phyloP scores from a whole-genome alignment of 1,284 basidiomycete species.

The Ceratobasidium sp. region DNA sequence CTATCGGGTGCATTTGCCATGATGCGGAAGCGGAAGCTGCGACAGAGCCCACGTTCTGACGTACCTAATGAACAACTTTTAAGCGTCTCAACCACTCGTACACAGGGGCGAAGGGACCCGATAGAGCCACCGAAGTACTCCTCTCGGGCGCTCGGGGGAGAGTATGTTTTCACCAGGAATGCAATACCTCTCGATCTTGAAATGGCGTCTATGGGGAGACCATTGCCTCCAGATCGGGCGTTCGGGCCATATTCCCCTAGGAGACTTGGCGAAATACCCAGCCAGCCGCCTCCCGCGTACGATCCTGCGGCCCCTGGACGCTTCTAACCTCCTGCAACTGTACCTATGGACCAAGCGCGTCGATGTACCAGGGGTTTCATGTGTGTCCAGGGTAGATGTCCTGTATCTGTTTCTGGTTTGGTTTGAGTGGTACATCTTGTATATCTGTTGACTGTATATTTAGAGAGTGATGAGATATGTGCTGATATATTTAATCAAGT shows the following conservation, averaged over 20 bases:
- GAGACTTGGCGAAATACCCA: background rate
- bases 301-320: conserved; percentile 8
- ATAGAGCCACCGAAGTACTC: conserved; percentile 26
- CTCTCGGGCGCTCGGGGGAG: background rate
- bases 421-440: no score
- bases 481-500: no score
- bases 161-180: conserved; percentile 5
- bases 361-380: background rate
- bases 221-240: no score
- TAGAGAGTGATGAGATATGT: no score
- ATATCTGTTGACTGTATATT: no score
- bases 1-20: conserved; percentile 2
- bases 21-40: conserved; percentile 11
- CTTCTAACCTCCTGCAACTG: background rate
- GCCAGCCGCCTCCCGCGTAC: conserved; percentile 26
- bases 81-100: background rate
- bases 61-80: no score
- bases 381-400: no score
- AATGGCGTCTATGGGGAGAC: background rate
- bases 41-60: no score
- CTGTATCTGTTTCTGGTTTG: no score
- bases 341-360: no score
- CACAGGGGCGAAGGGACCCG: background rate
- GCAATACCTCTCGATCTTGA: no score
- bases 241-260: no score